phyloP scores from a whole-genome alignment of 257 asterid genomes.

The Euphrasia confusa region DNA sequence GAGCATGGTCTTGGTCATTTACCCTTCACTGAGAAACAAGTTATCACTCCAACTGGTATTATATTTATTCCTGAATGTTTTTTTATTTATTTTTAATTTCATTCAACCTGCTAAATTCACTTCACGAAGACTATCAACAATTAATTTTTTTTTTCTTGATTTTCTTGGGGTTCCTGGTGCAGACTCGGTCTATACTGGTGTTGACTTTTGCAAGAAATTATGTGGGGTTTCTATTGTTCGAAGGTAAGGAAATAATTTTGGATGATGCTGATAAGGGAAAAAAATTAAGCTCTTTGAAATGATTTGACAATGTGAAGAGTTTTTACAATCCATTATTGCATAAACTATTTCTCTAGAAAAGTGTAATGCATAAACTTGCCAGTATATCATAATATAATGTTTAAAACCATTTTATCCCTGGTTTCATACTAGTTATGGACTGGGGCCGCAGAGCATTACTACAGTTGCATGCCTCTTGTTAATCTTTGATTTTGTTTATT shows the following conservation, averaged over 20 bases:
- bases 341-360: no score
- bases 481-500: constrained; percentile 9
- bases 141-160: no score
- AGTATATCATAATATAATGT: neutral
- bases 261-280: neutral
- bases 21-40: constrained; percentile 96
- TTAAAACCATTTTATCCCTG: neutral
- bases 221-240: constrained; percentile 97
- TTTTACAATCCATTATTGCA: no score
- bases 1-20: constrained; percentile 98
- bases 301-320: neutral
- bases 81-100: neutral
- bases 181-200: constrained; percentile 90
- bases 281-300: neutral
- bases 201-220: constrained; percentile 98
- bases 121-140: constrained; percentile 12
- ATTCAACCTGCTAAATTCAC: constrained; percentile 1
- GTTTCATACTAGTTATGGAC: neutral
- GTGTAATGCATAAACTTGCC: neutral
- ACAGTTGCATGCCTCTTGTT: neutral
- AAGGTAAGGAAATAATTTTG: constrained; percentile 47
- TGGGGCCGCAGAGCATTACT: neutral
- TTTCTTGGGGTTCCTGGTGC: constrained; percentile 22
- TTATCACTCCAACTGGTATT: constrained; percentile 92
- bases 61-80: constrained; percentile 12